A percentile compares a stretch with the other conserved stretches of the same genome.
Conservation (phyloP, 2,329 filamentous ascomycete genomes). For the Botrytis fragariae region DNA sequence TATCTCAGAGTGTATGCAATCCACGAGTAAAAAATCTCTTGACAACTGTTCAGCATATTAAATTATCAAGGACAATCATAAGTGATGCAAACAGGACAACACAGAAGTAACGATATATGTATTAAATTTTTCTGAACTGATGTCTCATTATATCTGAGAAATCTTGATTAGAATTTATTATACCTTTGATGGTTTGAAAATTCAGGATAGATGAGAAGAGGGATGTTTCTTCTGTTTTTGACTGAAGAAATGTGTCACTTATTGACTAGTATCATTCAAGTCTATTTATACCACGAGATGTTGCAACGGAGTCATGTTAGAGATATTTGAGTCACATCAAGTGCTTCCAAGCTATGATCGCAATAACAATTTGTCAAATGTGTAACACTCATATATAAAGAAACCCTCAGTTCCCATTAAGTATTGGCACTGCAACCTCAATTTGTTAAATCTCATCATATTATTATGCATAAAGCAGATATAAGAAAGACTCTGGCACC, state of each 20-base stretch:
- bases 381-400: not conserved
- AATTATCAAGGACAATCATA: not conserved
- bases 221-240: no score
- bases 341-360: rapidly evolving
- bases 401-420: rapidly evolving
- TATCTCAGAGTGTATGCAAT: not conserved
- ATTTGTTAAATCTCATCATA: not conserved
- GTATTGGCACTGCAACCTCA: not conserved
- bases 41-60: not conserved
- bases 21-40: not conserved
- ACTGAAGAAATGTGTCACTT: not conserved
- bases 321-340: not conserved
- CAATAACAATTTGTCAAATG: not conserved
- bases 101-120: no score
- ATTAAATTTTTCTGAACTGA: no score
- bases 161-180: no score
- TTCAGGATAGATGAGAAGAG: no score
- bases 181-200: no score
- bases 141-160: no score
- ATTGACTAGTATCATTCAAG: not conserved
- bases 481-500: rapidly evolving
- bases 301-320: not conserved
- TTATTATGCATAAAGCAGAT: not conserved
- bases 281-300: not conserved
- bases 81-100: no score